Evolutionary conservation across 371 early-diverging fungal genomes (phyloP), one percentile per base, ranked within the genome.

Genomic region (Mycotypha africana): DNA sequence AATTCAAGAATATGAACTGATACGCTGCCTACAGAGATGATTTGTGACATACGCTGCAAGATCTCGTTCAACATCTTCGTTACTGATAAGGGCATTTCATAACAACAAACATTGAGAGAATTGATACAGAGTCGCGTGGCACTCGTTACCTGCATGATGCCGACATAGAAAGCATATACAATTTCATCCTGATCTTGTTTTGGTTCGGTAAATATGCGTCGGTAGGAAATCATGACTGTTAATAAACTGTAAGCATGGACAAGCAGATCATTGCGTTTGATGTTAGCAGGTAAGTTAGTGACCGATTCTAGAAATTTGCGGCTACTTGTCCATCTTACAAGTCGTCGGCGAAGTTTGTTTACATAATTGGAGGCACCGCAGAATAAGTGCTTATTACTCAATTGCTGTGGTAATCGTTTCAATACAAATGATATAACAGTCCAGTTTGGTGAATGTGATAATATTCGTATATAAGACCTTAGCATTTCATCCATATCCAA

Each of bases 1-100:
- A 95, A 95, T 65, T 95, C 95, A 22, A 97, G 67, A 45, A 92
- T 88, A 52, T 88, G 89, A 6, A 90, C 89, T 23, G 88, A 85
- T 32, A 94, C 79, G 31, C 86, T 77, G 8, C 83, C 67, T 2
- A 85, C 78, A 3, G 92, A 89, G 65, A 92, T 91, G 34, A 89
- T 85, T 52, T 92, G 89, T 21, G 88, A 85, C 57, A 93, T 77
- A 51, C 82, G 80, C 38, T 79, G 60, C 10, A 94, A 62, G 0
- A 85, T 89, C 9, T 72, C 76, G 3, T 89, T 80, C 20, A 93
- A 64, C 54, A 80, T 74, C 48, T 89, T 89, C 14, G 82, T 76
- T 64, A 91, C 82, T 2, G 84, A 84, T 11, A 69, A 63, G 0
- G 92, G 93, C 17, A 96, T 59, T 49, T 95, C 91, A 35, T 83